Conservation (phyloP, 2,329 filamentous ascomycete genomes). For the Colletotrichum tropicicola region DNA sequence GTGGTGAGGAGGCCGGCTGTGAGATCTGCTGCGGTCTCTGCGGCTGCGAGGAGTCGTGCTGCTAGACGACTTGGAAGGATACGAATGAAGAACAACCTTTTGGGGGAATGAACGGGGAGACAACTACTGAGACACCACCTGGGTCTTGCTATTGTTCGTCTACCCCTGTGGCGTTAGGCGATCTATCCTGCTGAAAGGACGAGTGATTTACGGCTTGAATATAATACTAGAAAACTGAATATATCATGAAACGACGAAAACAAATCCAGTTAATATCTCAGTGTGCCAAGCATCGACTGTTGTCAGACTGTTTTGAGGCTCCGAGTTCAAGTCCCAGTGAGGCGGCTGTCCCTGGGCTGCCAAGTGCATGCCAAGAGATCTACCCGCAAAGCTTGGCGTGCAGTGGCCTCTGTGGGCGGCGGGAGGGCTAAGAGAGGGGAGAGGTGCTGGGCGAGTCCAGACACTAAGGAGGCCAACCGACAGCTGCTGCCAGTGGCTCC, state of each 20-base stretch:
- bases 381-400: conserved; percentile 27
- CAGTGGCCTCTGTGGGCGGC: neutral
- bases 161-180: conserved; percentile 21
- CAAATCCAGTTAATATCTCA: no score
- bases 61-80: conserved; percentile 39
- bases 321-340: neutral
- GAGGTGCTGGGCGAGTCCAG: neutral
- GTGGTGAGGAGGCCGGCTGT: conserved; percentile 56
- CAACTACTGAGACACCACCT: neutral
- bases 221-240: neutral
- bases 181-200: neutral
- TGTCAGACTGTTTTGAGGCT: neutral
- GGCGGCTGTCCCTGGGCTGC: conserved; percentile 12
- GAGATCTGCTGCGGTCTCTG: conserved; percentile 57
- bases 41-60: conserved; percentile 53
- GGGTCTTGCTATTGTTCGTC: neutral
- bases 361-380: conserved; percentile 28
- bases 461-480: neutral
- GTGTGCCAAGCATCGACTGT: neutral
- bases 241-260: neutral
- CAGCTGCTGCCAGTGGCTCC: neutral
- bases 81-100: neutral
- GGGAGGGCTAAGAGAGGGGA: neutral
- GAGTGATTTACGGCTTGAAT: neutral
- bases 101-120: neutral